Percentiles rank a stretch among this genome's conserved stretches.
phyloP scores from a whole-genome alignment of 2,329 filamentous ascomycete genomes.

The Fusarium liriodendri region DNA sequence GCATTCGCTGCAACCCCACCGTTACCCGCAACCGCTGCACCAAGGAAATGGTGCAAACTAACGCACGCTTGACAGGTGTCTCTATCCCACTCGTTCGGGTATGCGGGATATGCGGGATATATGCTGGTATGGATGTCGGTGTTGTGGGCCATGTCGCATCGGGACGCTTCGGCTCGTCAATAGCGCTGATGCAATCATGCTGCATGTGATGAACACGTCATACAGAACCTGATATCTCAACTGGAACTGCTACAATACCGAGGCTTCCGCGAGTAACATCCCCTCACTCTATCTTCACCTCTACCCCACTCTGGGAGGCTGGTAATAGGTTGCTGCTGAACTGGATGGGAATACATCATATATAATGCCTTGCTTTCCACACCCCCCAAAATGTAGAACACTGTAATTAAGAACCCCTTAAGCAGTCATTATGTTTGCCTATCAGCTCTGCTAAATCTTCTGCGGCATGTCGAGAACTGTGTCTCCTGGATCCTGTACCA shows the following conservation, averaged over 20 bases:
- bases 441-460: background rate
- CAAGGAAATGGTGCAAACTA: background rate
- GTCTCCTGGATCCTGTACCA: background rate
- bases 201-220: background rate
- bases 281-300: background rate
- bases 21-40: background rate
- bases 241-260: background rate
- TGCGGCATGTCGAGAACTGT: background rate
- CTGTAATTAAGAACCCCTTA: too few relatives aligned
- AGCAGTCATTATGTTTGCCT: background rate
- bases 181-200: background rate
- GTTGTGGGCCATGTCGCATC: background rate
- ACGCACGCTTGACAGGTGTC: background rate
- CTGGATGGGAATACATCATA: background rate
- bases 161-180: background rate
- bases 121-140: background rate
- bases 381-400: background rate
- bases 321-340: background rate
- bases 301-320: background rate
- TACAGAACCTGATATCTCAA: background rate
- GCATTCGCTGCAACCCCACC: background rate
- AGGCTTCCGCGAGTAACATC: background rate
- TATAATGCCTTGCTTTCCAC: background rate
- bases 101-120: background rate
- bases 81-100: background rate